Evolutionary conservation across 1,284 basidiomycete species (phyloP), one percentile per base, ranked within the genome.

Genomic region (Austroboletus olivaceoglutinosus): DNA sequence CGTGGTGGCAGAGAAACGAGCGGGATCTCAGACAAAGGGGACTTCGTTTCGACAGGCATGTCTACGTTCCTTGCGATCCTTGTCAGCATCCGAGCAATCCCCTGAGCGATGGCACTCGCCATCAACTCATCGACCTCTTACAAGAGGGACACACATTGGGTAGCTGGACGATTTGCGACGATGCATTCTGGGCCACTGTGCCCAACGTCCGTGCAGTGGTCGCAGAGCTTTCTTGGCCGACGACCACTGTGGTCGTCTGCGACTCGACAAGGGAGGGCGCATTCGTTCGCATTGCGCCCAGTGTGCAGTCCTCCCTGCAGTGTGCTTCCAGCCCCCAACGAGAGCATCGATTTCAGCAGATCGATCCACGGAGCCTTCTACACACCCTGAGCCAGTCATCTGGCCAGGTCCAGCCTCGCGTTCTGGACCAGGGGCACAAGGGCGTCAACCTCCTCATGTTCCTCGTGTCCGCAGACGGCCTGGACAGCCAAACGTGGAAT

Each of bases 221-320:
- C 16, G 62, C 48, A 16, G 56, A 47, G 33, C 50, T 61, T 19
- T 51, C 57, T 29, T 63, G 59, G 61, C 59, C 59, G 10, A 62
- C 51, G 36, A 61, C 58, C 22, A 60, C 58, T 1, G 48, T 63
- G 19, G 43, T 59, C 21, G 50, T 64, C 23, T 61, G 58, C 18
- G 60, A 63, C 34, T 22, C 42, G 22, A 56, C 61, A 27, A 13
- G 36, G 23, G 34, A 51, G 1, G 50, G 30, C 31, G 22, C 22
- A 10, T 61, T 64, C 30, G 13, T 8, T 5, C 30, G 40, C 16
- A 48, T 63, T 16, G 52, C 23, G 21, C 42, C 47, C 4, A 29
- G 40, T 2, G 40, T 61, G 34, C 47, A 56, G 47, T 50, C 47
- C 19, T 52, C 45, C 21, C 44, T 63, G 18, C 47, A 22, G 27